Percentiles rank a stretch among this genome's conserved stretches.
Evolutionary conservation across 306 rosid genomes (phyloP).

Genomic region (Acacia melanoxylon): DNA sequence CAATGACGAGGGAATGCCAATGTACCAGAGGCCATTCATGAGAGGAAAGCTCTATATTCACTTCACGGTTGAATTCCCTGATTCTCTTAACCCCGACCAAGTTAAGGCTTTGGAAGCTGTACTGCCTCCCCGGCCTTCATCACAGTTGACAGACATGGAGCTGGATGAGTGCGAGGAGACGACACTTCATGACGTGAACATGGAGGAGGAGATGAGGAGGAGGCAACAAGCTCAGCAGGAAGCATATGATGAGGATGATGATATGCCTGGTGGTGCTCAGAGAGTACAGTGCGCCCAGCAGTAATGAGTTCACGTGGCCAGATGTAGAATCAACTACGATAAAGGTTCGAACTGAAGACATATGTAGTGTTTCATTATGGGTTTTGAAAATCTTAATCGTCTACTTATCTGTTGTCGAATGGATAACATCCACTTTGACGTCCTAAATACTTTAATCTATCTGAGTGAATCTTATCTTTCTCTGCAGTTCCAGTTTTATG

Average conservation of each 20-base stretch:
- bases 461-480: not conserved
- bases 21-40: constrained; percentile 91
- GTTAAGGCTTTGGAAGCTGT: constrained; percentile 59
- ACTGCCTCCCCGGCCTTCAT: constrained; percentile 61
- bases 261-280: constrained; percentile 90
- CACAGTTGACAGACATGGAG: constrained; percentile 81
- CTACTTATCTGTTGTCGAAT: constrained; percentile 22
- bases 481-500: not conserved
- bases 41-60: constrained; percentile 91
- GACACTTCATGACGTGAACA: constrained; percentile 77
- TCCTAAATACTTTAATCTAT: not conserved
- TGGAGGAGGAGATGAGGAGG: constrained; percentile 86
- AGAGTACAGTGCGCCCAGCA: constrained; percentile 98
- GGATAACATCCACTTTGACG: constrained; percentile 25
- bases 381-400: not conserved
- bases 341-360: constrained; percentile 5
- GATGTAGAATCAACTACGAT: constrained; percentile 9
- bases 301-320: constrained; percentile 28
- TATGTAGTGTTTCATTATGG: constrained; percentile 29
- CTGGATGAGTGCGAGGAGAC: constrained; percentile 95
- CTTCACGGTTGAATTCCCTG: constrained; percentile 87
- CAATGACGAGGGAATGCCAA: constrained; percentile 92
- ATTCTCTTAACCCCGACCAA: constrained; percentile 60
- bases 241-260: constrained; percentile 84
- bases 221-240: constrained; percentile 70